These are phyloP conservation scores for Camellia oleifera DNA, from an alignment of 179 eudicot genomes.

Conservation along the genomic window DNA sequence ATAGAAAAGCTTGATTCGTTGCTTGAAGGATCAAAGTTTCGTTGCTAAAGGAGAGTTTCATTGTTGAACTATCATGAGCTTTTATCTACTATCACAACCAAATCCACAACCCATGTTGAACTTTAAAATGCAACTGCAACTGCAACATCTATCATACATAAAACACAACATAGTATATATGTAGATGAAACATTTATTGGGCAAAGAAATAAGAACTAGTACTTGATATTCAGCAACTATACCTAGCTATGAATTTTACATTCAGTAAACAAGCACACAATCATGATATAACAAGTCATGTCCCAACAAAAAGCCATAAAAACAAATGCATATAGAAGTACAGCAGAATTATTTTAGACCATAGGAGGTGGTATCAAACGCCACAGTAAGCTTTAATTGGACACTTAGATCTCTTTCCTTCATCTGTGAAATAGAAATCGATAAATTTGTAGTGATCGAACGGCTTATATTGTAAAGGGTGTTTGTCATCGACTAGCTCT, in stretches of 20 bases:
- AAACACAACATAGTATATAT: too few species aligned
- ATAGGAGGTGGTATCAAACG: conserved; percentile 11
- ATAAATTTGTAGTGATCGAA: conserved; percentile 36
- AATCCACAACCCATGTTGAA: too few species aligned
- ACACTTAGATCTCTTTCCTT: conserved; percentile 33
- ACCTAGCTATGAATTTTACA: not conserved
- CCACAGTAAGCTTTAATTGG: conserved; percentile 37
- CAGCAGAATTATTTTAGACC: not conserved
- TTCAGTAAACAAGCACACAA: not conserved
- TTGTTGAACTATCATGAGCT: too few species aligned
- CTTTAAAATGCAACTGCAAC: too few species aligned
- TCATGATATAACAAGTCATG: not conserved
- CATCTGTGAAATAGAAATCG: conserved; percentile 26
- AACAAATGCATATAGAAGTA: not conserved
- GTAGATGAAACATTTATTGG: not conserved
- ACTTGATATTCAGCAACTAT: not conserved
- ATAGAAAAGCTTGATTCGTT: too few species aligned
- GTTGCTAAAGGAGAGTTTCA: too few species aligned
- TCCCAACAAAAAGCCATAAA: not conserved
- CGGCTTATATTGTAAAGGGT: conserved; percentile 27
- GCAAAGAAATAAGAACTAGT: not conserved
- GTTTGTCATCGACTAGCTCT: conserved; percentile 29
- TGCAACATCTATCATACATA: too few species aligned
- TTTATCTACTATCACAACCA: too few species aligned
- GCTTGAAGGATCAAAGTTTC: too few species aligned